Evolutionary conservation across 352 stramenopile genomes (phyloP), one percentile per base, ranked within the genome.

Genomic region (Globisporangium alternatum): DNA sequence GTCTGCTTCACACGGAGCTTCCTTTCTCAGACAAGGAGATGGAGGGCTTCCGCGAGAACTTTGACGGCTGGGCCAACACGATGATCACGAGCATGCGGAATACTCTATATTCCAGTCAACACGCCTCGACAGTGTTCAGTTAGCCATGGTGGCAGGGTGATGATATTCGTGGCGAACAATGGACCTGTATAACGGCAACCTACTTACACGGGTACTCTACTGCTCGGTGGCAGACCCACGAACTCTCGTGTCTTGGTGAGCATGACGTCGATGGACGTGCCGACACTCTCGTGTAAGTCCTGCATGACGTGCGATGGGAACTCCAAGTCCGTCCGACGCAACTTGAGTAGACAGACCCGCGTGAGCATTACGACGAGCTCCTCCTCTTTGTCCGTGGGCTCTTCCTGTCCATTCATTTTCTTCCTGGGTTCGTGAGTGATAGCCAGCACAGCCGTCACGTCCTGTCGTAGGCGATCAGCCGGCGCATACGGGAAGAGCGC

Each of bases 401-500:
- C 3, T 7, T 22, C 48, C 5, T 55, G 25, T 55, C 52, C 49
- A 21, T 59, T 41, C 30, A 57, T 22, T 21, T 19, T 44, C 33
- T 21, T 12, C 4, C 37, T 39, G 4, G 30, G 6, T 21, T 55
- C 49, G 13, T 12, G 7, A 10, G 12, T 33, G 48, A 66, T 28
- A 7, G 30, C 39, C 9, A 66, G 30, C 49, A 51, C 48, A 9
- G 19, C 49, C 37, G 52, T 66, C 22, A 66, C 37, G 25, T 60
- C 49, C 5, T 66, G 48, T 2, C 49, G 37, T 3, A 60, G 17
- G 13, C 49, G 49, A 1, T 51, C 39, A 10, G 7, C 28, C 9
- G 60, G 60, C 0, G 49, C 59, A 22, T 59, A 66, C 35, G 60
- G 60, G 30, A 53, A 53, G 10, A 53, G 17, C 22, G 45, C 60